Evolutionary conservation across 805 yeast genomes (phyloP), one percentile per base, ranked within the genome.

Genomic region (Teunomyces stri): DNA sequence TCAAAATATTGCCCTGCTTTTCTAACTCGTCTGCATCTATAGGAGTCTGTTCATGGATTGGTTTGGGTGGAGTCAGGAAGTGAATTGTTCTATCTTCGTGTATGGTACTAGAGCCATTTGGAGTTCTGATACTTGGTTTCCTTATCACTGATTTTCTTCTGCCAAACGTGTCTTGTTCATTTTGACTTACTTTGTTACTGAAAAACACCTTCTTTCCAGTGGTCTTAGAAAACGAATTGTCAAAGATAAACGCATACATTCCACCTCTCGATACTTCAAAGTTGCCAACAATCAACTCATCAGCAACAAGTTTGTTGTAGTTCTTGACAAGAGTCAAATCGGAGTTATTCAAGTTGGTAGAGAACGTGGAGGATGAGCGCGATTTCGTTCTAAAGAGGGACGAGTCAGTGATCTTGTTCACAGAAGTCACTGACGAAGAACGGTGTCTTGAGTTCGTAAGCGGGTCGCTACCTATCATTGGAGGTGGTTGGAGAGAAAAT

Each of bases 191-290:
- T 42, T 64, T 64, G 10, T 65, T 53, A 46, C 83, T 78, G 65
- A 90, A 90, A 47, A 83, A 72, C 1, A 92, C 82, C 50, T 86
- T 89, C 64, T 92, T 94, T 41, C 89, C 83, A 18, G 84, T 85
- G 28, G 85, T 88, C 59, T 87, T 89, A 28, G 96, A 85, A 57
- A 90, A 89, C 0, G 96, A 86, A 68, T 92, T 92, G 66, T 92
- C 98, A 60, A 92, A 86, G 21, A 94, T 85, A 62, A 92, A 87
- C 0, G 97, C 97, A 66, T 79, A 86, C 57, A 84, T 78, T 1
- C 92, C 92, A 6, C 84, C 87, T 20, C 75, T 70, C 2, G 64
- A 65, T 2, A 84, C 84, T n/a, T 74, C 72, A 49, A 84, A 72
- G 22, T 73, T 68, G 1, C 91, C 96, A 42, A 80, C 80, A 44